Percentiles rank a stretch among this genome's conserved stretches.
These are phyloP conservation scores for Clitopilus hobsonii DNA, from an alignment of 768 basidiomycete species.

Conservation along the genomic window DNA sequence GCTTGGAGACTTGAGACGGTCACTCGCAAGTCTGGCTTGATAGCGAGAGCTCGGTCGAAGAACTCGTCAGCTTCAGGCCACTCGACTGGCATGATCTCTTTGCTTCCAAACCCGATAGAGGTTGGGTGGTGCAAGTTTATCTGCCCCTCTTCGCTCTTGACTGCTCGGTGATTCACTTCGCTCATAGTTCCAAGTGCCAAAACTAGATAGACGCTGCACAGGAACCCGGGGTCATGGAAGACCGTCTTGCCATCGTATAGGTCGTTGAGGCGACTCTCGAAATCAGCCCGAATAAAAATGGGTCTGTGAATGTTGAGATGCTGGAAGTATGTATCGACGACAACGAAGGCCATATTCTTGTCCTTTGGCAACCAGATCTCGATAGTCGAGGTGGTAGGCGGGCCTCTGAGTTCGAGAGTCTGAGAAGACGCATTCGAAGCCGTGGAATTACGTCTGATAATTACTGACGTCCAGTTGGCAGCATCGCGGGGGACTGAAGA, in stretches of 20 bases:
- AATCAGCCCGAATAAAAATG: constrained; percentile 64
- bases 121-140: constrained; percentile 22
- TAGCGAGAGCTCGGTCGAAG: constrained; percentile 70
- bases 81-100: constrained; percentile 57
- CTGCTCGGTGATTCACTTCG: constrained; percentile 72
- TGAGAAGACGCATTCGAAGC: constrained; percentile 13
- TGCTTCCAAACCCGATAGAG: constrained; percentile 37
- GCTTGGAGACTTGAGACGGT: constrained; percentile 82
- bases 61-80: constrained; percentile 87
- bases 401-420: not conserved
- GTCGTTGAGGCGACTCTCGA: constrained; percentile 57
- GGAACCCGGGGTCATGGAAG: constrained; percentile 67
- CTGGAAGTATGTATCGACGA: constrained; percentile 69
- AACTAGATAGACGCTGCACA: constrained; percentile 75
- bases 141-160: constrained; percentile 41
- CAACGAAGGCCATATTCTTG: constrained; percentile 54
- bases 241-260: constrained; percentile 56
- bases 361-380: constrained; percentile 75
- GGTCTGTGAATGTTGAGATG: constrained; percentile 80
- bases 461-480: constrained; percentile 54
- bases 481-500: constrained; percentile 55
- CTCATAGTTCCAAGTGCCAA: constrained; percentile 79
- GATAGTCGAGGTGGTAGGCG: constrained; percentile 30
- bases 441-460: constrained; percentile 43
- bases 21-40: constrained; percentile 81